Conservation (phyloP, 164 flowering plant genomes). For the Aristolochia contorta region DNA sequence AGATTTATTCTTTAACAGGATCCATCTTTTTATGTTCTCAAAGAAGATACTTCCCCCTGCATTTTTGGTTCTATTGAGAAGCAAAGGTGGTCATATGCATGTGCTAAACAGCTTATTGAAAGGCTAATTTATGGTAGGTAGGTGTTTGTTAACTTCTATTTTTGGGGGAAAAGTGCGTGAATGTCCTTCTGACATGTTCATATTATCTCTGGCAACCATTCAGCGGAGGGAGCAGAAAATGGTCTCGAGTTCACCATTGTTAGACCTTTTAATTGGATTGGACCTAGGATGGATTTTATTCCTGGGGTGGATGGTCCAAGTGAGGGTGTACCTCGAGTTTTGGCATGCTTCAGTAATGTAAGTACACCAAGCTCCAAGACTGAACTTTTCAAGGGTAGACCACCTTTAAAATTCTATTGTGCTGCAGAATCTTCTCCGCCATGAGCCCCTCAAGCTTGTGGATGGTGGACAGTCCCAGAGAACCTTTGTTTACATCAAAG, state of each 20-base stretch:
- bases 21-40: constrained; percentile 24
- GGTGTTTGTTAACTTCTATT: neutral
- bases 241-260: constrained; percentile 55
- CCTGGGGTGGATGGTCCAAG: constrained; percentile 60
- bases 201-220: neutral
- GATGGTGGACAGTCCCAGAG: constrained; percentile 60
- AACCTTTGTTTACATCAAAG: constrained; percentile 49
- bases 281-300: constrained; percentile 63
- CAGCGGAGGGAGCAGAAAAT: constrained; percentile 55
- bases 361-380: neutral
- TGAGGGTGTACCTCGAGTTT: constrained; percentile 58
- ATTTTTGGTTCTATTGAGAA: constrained; percentile 45
- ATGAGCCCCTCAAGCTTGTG: constrained; percentile 53
- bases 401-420: neutral
- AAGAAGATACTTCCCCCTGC: constrained; percentile 42
- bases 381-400: neutral
- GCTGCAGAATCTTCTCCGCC: constrained; percentile 38
- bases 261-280: constrained; percentile 65
- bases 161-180: neutral
- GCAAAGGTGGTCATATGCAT: constrained; percentile 48
- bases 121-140: constrained; percentile 29
- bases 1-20: constrained; percentile 19
- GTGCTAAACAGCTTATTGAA: constrained; percentile 44
- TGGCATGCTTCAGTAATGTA: constrained; percentile 62
- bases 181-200: neutral